These are phyloP conservation scores for Acanthamoeba lenticulata DNA, from an alignment of 208 protist genomes.

Conservation along the genomic window DNA sequence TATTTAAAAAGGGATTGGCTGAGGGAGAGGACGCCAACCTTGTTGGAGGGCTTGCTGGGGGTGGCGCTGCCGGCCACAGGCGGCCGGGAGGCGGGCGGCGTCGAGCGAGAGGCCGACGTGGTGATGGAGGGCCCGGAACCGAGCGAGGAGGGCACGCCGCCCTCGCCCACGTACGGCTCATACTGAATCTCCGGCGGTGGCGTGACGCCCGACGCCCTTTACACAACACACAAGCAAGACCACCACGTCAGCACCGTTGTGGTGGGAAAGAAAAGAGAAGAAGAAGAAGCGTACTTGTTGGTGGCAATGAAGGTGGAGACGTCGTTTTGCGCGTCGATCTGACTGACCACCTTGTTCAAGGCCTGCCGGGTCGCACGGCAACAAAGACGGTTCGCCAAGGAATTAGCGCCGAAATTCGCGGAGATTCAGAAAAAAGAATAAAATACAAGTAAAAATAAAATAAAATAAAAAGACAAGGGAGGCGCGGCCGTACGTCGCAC, in stretches of 20 bases:
- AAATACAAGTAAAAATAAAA: not conserved
- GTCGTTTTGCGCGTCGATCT: not conserved
- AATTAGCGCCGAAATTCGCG: too few relatives aligned
- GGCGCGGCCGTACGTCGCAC: not conserved
- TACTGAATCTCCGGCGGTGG: conserved; percentile 47
- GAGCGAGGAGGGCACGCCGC: not conserved
- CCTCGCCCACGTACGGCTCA: not conserved
- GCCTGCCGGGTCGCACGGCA: not conserved
- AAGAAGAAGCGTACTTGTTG: not conserved
- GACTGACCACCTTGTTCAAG: not conserved
- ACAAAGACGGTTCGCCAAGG: not conserved
- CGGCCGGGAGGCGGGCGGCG: too few relatives aligned
- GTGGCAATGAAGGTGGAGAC: not conserved
- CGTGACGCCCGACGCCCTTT: not conserved
- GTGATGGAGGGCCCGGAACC: not conserved
- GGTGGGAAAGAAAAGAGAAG: too few relatives aligned
- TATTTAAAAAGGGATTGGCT: too few relatives aligned
- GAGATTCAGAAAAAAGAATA: not conserved
- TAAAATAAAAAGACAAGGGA: not conserved
- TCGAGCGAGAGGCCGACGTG: not conserved
- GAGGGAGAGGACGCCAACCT: too few relatives aligned
- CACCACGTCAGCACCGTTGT: not conserved
- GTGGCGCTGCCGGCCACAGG: too few relatives aligned
- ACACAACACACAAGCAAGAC: not conserved
- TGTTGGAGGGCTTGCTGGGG: too few relatives aligned